These are phyloP conservation scores for Coemansia sp. DNA, from an alignment of 192 early-diverging fungal species.

Conservation along the genomic window DNA sequence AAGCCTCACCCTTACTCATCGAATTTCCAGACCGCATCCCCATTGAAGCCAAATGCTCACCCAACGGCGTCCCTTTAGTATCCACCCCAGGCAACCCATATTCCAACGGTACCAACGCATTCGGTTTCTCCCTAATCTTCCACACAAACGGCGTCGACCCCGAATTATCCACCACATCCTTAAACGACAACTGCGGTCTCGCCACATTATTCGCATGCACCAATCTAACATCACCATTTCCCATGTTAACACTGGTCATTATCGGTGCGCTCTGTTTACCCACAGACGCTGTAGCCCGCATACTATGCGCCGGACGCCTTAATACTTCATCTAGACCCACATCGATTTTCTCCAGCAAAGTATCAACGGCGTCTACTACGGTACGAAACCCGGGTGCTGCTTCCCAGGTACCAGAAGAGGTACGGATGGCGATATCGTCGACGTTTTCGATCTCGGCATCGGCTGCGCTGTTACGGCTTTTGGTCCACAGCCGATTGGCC, in stretches of 20 bases:
- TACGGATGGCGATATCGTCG: conserved; percentile 32
- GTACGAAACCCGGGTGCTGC: conserved; percentile 64
- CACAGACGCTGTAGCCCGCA: conserved; percentile 27
- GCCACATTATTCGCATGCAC: conserved; percentile 73
- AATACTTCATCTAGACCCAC: conserved; percentile 72
- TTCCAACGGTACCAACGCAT: conserved; percentile 78
- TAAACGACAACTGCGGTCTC: conserved; percentile 87
- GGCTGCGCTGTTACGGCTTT: conserved; percentile 11
- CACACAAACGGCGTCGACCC: conserved; percentile 70
- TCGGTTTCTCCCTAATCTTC: conserved; percentile 80
- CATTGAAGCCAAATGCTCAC: conserved; percentile 34
- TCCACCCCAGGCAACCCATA: conserved; percentile 50
- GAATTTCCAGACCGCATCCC: conserved; percentile 19
- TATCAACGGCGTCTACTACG: conserved; percentile 77
- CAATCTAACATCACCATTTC: conserved; percentile 54
- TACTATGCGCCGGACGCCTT: conserved; percentile 27
- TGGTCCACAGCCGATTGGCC: conserved; percentile 36
- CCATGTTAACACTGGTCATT: conserved; percentile 26
- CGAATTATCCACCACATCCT: conserved; percentile 88
- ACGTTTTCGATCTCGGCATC: conserved; percentile 18
- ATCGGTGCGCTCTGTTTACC: conserved; percentile 44
- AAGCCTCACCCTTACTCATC: conserved; percentile 5
- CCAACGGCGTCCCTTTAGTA: conserved; percentile 28
- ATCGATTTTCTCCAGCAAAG: conserved; percentile 83
- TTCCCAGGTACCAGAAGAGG: conserved; percentile 64